Conservation (phyloP, 352 stramenopile species). For the Phytophthora rubi region DNA sequence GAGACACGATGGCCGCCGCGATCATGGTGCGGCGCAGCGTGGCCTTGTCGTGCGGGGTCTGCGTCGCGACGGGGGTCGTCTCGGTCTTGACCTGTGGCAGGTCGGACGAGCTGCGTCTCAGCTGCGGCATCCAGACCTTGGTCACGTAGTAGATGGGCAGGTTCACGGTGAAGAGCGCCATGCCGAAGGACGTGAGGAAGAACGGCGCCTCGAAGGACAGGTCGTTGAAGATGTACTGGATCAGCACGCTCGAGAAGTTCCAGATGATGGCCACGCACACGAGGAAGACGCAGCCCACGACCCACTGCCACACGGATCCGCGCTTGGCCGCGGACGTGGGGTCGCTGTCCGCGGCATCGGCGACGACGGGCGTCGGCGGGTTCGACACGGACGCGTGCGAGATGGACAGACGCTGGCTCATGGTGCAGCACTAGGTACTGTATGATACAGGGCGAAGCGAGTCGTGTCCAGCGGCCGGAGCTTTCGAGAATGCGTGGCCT, state of each 20-base stretch:
- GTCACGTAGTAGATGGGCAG: constrained; percentile 75
- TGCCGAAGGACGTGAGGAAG: constrained; percentile 86
- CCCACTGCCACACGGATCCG: constrained; percentile 63
- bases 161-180: constrained; percentile 78
- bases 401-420: constrained; percentile 35
- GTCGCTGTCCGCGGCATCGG: constrained; percentile 3
- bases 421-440: background rate
- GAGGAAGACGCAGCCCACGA: constrained; percentile 69
- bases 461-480: constrained; percentile 12
- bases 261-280: constrained; percentile 76
- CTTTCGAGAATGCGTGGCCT: constrained; percentile 28
- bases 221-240: constrained; percentile 90
- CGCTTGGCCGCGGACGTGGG: constrained; percentile 27
- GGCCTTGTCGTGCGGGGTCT: constrained; percentile 33
- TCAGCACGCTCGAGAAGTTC: constrained; percentile 82
- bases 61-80: constrained; percentile 15
- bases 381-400: constrained; percentile 33
- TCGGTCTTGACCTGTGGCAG: constrained; percentile 33
- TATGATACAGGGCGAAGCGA: background rate
- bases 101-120: constrained; percentile 20
- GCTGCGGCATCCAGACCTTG: constrained; percentile 43
- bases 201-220: constrained; percentile 83
- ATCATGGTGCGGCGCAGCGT: constrained; percentile 48
- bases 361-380: constrained; percentile 24
- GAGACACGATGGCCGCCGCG: constrained; percentile 72